phyloP scores from a whole-genome alignment of 2,329 filamentous ascomycete genomes.

The Emergomyces pasteurianus region DNA sequence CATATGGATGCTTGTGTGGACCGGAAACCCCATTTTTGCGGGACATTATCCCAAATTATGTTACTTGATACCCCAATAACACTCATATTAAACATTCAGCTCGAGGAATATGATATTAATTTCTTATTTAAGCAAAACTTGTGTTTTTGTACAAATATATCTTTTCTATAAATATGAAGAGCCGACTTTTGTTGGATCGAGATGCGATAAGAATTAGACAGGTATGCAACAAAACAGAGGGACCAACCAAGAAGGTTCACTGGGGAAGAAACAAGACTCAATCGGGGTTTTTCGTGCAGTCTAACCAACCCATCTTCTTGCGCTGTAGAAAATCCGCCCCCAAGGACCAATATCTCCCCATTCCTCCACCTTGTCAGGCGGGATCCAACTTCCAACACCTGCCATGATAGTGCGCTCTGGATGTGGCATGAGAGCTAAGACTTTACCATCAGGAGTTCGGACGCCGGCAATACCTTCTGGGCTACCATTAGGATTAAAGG shows the following conservation, averaged over 20 bases:
- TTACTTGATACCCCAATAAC: neutral
- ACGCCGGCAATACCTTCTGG: conserved; percentile 72
- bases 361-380: conserved; percentile 46
- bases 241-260: neutral
- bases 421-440: conserved; percentile 86
- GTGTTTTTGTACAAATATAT: neutral
- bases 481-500: conserved; percentile 80
- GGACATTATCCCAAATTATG: neutral
- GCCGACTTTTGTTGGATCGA: neutral
- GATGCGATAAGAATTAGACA: neutral
- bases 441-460: conserved; percentile 62
- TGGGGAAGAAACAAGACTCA: neutral
- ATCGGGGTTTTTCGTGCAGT: neutral
- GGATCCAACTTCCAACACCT: conserved; percentile 65
- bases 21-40: neutral
- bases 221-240: neutral
- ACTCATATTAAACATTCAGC: neutral
- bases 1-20: neutral
- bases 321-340: conserved; percentile 76
- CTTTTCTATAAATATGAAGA: neutral
- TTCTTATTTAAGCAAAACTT: neutral
- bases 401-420: conserved; percentile 79
- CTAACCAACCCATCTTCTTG: conserved; percentile 72
- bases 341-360: conserved; percentile 80
- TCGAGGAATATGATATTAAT: neutral